A percentile compares a stretch with the other conserved stretches of the same genome.
Conservation (phyloP, 192 early-diverging fungal species). For the Phlyctochytrium planicorne region DNA sequence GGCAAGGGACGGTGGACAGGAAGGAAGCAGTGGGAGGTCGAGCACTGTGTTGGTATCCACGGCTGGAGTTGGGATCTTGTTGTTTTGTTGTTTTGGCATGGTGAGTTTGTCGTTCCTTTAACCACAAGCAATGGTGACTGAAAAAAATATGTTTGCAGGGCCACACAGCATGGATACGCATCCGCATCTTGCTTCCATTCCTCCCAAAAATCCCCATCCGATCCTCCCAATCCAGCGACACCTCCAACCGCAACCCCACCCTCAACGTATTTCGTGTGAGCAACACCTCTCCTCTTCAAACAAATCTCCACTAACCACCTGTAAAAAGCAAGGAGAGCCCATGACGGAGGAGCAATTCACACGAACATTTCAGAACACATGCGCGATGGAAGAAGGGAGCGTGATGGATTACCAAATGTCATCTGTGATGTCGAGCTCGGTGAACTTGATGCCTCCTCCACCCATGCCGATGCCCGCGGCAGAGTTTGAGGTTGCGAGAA, state of each 20-base stretch:
- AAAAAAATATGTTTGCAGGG: neutral
- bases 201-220: neutral
- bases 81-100: slow-evolving; percentile 18
- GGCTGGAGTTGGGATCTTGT: slow-evolving; percentile 5
- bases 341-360: no score
- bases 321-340: no score
- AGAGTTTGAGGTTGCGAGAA: no score
- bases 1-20: neutral
- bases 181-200: neutral
- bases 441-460: no score
- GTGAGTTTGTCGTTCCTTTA: neutral
- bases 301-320: no score
- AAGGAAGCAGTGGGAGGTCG: neutral
- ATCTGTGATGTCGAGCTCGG: no score
- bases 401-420: no score
- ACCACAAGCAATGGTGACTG: neutral
- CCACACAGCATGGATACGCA: neutral
- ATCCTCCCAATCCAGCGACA: neutral
- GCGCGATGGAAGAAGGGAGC: no score
- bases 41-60: slow-evolving; percentile 18
- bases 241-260: neutral
- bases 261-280: neutral
- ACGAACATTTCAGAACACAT: no score
- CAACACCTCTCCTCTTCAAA: neutral
- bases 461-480: no score